Evolutionary conservation across 345 rosid species (phyloP), one percentile per base, ranked within the genome.

Genomic region (Populus pruinosa): DNA sequence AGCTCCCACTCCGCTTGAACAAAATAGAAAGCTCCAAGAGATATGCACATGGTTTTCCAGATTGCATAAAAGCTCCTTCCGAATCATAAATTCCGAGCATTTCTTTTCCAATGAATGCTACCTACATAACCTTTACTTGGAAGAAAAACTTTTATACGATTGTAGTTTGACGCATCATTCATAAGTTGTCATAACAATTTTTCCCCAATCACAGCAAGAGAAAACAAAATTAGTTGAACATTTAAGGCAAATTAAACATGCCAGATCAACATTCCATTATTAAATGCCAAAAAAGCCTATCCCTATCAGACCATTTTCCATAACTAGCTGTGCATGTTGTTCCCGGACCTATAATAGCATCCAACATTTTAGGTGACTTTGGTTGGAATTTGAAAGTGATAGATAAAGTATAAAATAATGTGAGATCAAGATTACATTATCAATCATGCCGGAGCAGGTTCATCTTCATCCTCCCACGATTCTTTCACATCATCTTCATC

Each of bases 391-490:
- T 56, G 23, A 12, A 56, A 56, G 27, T n/a, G 27, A 9, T 25
- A 11, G 23, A n/a, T 71, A 76, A 66, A 41, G 10, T 21, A 49
- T n/a, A 23, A 64, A 67, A 20, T 17, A 27, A 53, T 13, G 25
- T 66, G 68, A 68, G 8, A 18, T 71, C 50, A 79, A 9, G 50
- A 79, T 69, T 7, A 72, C 53, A 73, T 44, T 64, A 74, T 53
- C 47, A 53, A 75, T 63, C 88, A 77, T 92, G 92, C 99, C 82
- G 77, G 86, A 82, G 89, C 86, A 73, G 90, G 89, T 81, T 92
- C 94, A 77, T 94, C 97, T 62, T 96, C 99, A 83, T 94, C 98
- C 81, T 96, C 99, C 99, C 98, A 96, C 13, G 99, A 96, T 47
- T 96, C 99, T 83, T 94, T 96, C 72, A 96, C 86, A 80, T 90